Evolutionary conservation across 495 filamentous ascomycete species (phyloP).

Genomic region (Aspergillus hancockii): DNA sequence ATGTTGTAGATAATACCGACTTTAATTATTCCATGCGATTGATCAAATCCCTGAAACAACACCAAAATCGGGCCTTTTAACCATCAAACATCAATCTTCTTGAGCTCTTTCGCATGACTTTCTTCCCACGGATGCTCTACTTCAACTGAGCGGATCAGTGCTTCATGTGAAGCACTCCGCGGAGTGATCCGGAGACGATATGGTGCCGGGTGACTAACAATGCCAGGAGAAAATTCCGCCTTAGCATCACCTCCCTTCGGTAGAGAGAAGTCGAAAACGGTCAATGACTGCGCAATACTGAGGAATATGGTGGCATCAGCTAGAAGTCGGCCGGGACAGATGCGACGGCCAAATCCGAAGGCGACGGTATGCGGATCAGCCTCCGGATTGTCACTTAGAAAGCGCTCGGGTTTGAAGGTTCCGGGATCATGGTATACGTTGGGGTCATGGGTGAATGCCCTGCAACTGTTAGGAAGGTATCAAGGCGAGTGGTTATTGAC

Average conservation of each 20-base stretch:
- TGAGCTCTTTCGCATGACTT: slow-evolving; percentile 33
- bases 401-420: slow-evolving; percentile 38
- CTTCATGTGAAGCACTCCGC: slow-evolving; percentile 33
- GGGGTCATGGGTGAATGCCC: slow-evolving; percentile 22
- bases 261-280: slow-evolving; percentile 51
- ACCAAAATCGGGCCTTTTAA: neutral
- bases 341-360: slow-evolving; percentile 58
- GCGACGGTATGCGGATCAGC: slow-evolving; percentile 30
- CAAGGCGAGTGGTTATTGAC: neutral
- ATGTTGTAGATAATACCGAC: too few species aligned
- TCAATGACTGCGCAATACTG: slow-evolving; percentile 48
- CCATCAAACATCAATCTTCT: neutral
- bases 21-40: too few species aligned
- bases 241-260: slow-evolving; percentile 15
- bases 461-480: neutral
- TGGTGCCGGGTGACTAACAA: slow-evolving; percentile 41
- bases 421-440: slow-evolving; percentile 17
- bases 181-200: slow-evolving; percentile 34
- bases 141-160: slow-evolving; percentile 40
- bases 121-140: slow-evolving; percentile 44
- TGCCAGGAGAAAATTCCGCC: slow-evolving; percentile 35
- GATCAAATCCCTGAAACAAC: too few species aligned
- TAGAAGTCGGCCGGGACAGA: slow-evolving; percentile 58
- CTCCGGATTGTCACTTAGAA: slow-evolving; percentile 26
- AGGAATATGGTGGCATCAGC: slow-evolving; percentile 58